phyloP scores from a whole-genome alignment of 805 yeast genomes.

The Osmozyma mogii region DNA sequence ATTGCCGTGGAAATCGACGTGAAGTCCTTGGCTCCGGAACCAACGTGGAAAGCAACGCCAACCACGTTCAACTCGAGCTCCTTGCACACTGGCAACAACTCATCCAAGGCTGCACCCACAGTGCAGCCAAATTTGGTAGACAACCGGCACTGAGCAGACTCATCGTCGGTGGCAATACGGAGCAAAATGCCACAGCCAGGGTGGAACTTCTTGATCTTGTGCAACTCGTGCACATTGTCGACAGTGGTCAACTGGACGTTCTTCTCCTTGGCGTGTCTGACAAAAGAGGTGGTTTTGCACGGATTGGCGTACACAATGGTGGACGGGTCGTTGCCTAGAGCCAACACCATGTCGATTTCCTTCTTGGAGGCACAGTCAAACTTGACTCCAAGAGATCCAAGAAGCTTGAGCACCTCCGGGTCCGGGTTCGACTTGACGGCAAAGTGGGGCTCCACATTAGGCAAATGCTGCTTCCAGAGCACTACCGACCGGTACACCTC shows the following conservation, averaged over 20 bases:
- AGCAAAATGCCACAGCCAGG: conserved; percentile 66
- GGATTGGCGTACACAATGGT: conserved; percentile 90
- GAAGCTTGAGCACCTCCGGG: conserved; percentile 43
- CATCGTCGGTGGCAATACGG: conserved; percentile 86
- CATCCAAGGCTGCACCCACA: conserved; percentile 39
- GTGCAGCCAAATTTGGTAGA: conserved; percentile 87
- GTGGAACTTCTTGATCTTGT: conserved; percentile 59
- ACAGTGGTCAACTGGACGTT: conserved; percentile 73
- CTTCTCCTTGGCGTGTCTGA: conserved; percentile 57
- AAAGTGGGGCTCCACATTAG: conserved; percentile 77
- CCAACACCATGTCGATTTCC: conserved; percentile 65
- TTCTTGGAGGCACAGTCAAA: conserved; percentile 91
- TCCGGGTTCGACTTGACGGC: conserved; percentile 94
- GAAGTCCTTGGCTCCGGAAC: conserved; percentile 83
- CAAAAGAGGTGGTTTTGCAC: conserved; percentile 78
- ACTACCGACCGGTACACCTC: conserved; percentile 52
- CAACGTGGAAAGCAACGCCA: conserved; percentile 94
- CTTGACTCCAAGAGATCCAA: conserved; percentile 59
- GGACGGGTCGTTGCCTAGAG: conserved; percentile 53
- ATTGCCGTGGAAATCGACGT: conserved; percentile 63
- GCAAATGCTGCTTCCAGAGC: conserved; percentile 61
- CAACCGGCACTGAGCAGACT: conserved; percentile 75
- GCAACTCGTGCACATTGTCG: conserved; percentile 80
- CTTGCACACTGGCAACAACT: conserved; percentile 54
- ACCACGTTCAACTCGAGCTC: conserved; percentile 54